Evolutionary conservation across 1,284 basidiomycete species (phyloP).

Genomic region (Melanopsichium pennsylvanicum): DNA sequence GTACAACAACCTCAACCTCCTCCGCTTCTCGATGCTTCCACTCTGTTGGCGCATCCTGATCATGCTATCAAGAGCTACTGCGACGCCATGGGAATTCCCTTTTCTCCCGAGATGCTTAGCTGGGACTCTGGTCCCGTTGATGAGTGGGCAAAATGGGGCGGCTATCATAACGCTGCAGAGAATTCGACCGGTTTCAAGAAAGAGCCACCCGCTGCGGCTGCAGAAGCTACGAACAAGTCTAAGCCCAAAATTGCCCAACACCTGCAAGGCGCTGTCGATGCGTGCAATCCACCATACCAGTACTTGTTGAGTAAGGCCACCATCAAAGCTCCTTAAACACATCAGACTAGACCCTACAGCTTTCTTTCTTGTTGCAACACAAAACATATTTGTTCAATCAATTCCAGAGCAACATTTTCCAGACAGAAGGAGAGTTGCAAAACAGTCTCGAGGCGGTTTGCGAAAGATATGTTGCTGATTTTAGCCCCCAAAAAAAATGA

Average conservation of each 20-base stretch:
- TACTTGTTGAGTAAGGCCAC: constrained; percentile 42
- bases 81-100: constrained; percentile 55
- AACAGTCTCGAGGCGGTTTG: too few species aligned
- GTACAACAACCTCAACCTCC: constrained; percentile 53
- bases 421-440: too few species aligned
- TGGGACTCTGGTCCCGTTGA: constrained; percentile 60
- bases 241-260: constrained; percentile 47
- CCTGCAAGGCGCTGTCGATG: constrained; percentile 41
- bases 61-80: constrained; percentile 55
- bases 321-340: constrained; percentile 21
- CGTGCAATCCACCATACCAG: constrained; percentile 34
- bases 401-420: too few species aligned
- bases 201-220: constrained; percentile 21
- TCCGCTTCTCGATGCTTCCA: constrained; percentile 55
- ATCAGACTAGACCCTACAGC: too few species aligned
- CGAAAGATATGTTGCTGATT: too few species aligned
- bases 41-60: constrained; percentile 52
- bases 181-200: constrained; percentile 59
- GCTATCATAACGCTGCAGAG: constrained; percentile 60
- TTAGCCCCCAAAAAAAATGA: too few species aligned
- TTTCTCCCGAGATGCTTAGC: constrained; percentile 52
- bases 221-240: constrained; percentile 5
- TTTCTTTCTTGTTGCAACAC: too few species aligned
- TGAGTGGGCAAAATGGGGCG: constrained; percentile 61
- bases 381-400: too few species aligned